Evolutionary conservation across 2,329 filamentous ascomycete species (phyloP), one percentile per base, ranked within the genome.

Genomic region (Pyrenochaeta sp.): DNA sequence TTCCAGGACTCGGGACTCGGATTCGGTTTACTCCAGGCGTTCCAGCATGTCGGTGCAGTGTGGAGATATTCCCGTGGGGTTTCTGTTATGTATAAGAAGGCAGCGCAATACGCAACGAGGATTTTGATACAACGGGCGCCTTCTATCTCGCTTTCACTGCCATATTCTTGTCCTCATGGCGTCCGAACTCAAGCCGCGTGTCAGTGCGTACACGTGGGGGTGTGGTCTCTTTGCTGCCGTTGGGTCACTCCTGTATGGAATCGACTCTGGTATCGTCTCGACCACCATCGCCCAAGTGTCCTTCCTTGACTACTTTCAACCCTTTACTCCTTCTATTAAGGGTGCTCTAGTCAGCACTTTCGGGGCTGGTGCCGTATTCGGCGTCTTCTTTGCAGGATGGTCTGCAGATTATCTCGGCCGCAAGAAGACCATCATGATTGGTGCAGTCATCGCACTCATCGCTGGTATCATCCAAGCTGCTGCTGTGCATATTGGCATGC

Each of bases 401-500:
- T 34, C n/a, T 22, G 53, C 52, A 13, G 46, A 59, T 28, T 44
- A 29, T 27, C 20, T 55, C 21, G 53, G 53, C 17, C 52, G 55
- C 7, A 45, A 47, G 26, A 58, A 57, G 48, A 59, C 65, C 5
- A 68, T 74, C 18, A 57, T 72, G 30, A 35, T 69, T 11, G 72
- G 70, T 6, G 61, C 64, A 9, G 7, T 71, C 4, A 46, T 74
- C 7, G 67, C 64, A 5, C 48, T 60, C 5, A 36, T 72, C 8
- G 72, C 69, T 7, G 60, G 60, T 28, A 65, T 64, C 11, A 55
- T 74, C 5, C 72, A 74, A 45, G 68, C 68, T 21, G 71, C 68
- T 14, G 61, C 71, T 0, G 49, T 65, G 7, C 64, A 60, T 32
- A 61, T 74, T 40, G 64, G 65, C 13, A 79, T 79, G 72, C 60